Base-by-base conservation (phyloP, 202 grass and related monocot genomes). In the Panicum virgatum region DNA sequence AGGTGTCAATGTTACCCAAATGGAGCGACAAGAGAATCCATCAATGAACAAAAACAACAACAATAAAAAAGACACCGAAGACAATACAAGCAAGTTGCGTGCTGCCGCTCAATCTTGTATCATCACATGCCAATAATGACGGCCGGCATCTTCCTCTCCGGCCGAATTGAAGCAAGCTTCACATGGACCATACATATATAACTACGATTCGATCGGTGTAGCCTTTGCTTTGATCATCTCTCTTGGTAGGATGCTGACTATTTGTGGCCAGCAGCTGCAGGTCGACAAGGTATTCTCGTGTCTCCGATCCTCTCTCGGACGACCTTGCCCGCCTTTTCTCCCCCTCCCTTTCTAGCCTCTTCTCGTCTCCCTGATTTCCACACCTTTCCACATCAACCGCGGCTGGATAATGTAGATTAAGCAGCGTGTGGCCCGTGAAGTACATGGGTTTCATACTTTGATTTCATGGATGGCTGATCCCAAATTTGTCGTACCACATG, bases 81-180 rank as follows among this genome's bases (percentile, higher is more conserved):
- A 52, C 62, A 67, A 12, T n/a, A n/a, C n/a, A n/a, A n/a, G n/a
- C 78, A 82, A 71, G 63, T 79, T 85, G 63, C n/a, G n/a, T n/a
- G n/a, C 12, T 44, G 72, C 42, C 16, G 16, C 45, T 72, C 45
- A 72, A n/a, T n/a, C n/a, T n/a, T 62, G 23, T 61, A 62, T 62
- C n/a, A n/a, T n/a, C 78, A 77, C 79, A 82, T 71, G 64, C 53
- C 43, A 45, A 82, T 63, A 64, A 77, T 32, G 53, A 62, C 63
- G 54, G 62, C 63, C n/a, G n/a, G n/a, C n/a, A 37, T 50, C 78
- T 87, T 86, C 69, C 62, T 85, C 54, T 44, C 25, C 36, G 64
- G n/a, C n/a, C n/a, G n/a, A n/a, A n/a, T n/a, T n/a, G n/a, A 77
- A 71, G 85, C 71, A 82, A 86, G 50, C 40, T 61, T 75, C 72